These are phyloP conservation scores for Blastocystis sp. DNA, from an alignment of 352 stramenopile species.

Conservation along the genomic window DNA sequence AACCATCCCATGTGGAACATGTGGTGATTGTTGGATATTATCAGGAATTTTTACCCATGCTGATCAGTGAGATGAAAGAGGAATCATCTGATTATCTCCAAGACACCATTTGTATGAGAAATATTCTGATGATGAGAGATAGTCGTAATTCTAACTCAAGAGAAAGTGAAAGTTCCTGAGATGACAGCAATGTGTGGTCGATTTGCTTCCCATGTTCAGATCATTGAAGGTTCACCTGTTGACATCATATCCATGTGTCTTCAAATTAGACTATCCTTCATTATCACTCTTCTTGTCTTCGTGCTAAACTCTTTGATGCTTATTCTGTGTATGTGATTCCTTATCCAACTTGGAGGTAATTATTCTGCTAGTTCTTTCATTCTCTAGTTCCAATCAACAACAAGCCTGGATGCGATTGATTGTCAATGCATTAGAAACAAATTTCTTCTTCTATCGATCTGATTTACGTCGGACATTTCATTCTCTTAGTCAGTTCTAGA, in stretches of 20 bases:
- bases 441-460: slow-evolving; percentile 54
- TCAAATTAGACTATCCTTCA: not conserved
- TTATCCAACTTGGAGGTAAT: slow-evolving; percentile 11
- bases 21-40: slow-evolving; percentile 47
- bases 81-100: slow-evolving; percentile 29
- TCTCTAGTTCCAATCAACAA: not conserved
- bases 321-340: slow-evolving; percentile 49
- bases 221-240: slow-evolving; percentile 35
- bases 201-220: slow-evolving; percentile 36
- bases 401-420: slow-evolving; percentile 28
- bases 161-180: not conserved
- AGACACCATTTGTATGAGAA: not conserved
- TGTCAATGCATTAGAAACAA: slow-evolving; percentile 26
- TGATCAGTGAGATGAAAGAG: slow-evolving; percentile 49
- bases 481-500: not conserved
- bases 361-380: not conserved
- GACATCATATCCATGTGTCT: slow-evolving; percentile 5
- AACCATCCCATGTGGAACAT: not conserved
- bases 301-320: slow-evolving; percentile 18
- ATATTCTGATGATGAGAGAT: not conserved
- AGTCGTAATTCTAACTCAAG: slow-evolving; percentile 44
- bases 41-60: not conserved
- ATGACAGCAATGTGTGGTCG: slow-evolving; percentile 20
- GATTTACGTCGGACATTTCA: not conserved
- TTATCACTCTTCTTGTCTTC: not conserved